phyloP scores from a whole-genome alignment of 2,329 filamentous ascomycete species.

The Beauveria medogensis region DNA sequence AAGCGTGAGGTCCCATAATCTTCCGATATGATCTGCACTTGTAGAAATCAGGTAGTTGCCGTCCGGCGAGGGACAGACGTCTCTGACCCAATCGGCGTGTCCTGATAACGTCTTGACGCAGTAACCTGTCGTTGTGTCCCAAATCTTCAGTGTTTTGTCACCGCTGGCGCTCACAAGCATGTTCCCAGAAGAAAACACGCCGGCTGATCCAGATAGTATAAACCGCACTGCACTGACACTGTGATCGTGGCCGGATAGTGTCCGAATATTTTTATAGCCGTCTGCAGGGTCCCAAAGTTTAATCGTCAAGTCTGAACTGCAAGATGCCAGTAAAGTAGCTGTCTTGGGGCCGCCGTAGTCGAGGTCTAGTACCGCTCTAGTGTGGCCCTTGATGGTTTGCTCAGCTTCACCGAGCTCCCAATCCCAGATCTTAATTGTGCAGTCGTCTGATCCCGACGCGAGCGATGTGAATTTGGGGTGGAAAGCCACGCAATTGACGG shows the following conservation, averaged over 20 bases:
- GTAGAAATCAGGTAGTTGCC: slow-evolving; percentile 76
- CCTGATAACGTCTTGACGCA: slow-evolving; percentile 85
- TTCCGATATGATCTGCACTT: slow-evolving; percentile 72
- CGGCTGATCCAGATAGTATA: slow-evolving; percentile 73
- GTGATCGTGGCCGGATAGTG: slow-evolving; percentile 84
- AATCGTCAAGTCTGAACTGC: slow-evolving; percentile 83
- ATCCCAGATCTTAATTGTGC: slow-evolving; percentile 94
- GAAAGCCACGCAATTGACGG: slow-evolving; percentile 83
- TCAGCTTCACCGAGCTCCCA: slow-evolving; percentile 91
- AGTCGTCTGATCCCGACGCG: slow-evolving; percentile 85
- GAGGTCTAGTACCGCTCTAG: slow-evolving; percentile 77
- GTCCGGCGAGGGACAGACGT: slow-evolving; percentile 74
- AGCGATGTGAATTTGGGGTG: slow-evolving; percentile 87
- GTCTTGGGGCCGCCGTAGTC: slow-evolving; percentile 84
- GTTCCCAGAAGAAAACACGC: slow-evolving; percentile 71
- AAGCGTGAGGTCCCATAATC: slow-evolving; percentile 76
- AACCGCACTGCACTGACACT: slow-evolving; percentile 85
- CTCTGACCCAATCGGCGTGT: slow-evolving; percentile 85
- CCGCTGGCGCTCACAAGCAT: slow-evolving; percentile 78
- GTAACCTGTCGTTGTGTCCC: slow-evolving; percentile 90
- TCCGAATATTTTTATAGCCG: slow-evolving; percentile 92
- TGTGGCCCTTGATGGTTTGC: slow-evolving; percentile 85
- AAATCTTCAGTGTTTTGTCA: slow-evolving; percentile 78
- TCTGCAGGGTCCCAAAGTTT: slow-evolving; percentile 91
- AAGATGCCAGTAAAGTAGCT: slow-evolving; percentile 56